Conservation (phyloP, 2,329 filamentous ascomycete genomes). For the Phoma sp. region DNA sequence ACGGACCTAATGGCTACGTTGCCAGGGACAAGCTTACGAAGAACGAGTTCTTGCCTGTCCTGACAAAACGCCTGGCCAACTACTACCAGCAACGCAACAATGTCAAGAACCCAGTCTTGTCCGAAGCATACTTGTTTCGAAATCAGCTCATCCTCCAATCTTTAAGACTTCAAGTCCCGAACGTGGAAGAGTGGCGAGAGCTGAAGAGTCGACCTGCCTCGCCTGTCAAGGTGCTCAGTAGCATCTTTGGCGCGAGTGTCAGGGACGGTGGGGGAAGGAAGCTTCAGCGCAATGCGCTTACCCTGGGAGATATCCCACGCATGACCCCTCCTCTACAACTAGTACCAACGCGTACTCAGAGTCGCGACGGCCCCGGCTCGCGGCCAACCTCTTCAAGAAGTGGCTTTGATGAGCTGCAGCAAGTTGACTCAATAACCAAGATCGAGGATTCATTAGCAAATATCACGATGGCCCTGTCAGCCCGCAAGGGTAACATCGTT, state of each 20-base stretch:
- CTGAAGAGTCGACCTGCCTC: conserved; percentile 77
- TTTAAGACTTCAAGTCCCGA: conserved; percentile 67
- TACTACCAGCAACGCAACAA: conserved; percentile 74
- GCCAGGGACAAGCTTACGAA: conserved; percentile 75
- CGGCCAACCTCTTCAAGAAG: conserved; percentile 44
- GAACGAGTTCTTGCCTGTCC: conserved; percentile 74
- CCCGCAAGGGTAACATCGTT: conserved; percentile 84
- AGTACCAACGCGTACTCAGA: conserved; percentile 46
- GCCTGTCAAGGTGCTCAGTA: conserved; percentile 88
- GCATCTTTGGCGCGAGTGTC: conserved; percentile 70
- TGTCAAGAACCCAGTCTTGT: conserved; percentile 67
- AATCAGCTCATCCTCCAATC: conserved; percentile 78
- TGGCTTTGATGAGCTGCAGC: conserved; percentile 33
- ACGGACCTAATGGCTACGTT: conserved; percentile 72
- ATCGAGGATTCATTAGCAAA: conserved; percentile 86
- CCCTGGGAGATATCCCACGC: conserved; percentile 45
- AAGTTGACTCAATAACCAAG: conserved; percentile 60
- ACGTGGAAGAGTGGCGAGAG: conserved; percentile 58
- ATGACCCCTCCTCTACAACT: conserved; percentile 43
- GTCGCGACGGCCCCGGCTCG: conserved; percentile 42
- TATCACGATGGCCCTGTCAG: conserved; percentile 81
- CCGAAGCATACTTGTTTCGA: conserved; percentile 74
- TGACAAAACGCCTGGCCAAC: conserved; percentile 76
- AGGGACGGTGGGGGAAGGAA: conserved; percentile 45
- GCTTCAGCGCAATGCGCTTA: conserved; percentile 42